Conservation (phyloP, 1,139 yeast species). For the Casaregolazyma lundiana region DNA sequence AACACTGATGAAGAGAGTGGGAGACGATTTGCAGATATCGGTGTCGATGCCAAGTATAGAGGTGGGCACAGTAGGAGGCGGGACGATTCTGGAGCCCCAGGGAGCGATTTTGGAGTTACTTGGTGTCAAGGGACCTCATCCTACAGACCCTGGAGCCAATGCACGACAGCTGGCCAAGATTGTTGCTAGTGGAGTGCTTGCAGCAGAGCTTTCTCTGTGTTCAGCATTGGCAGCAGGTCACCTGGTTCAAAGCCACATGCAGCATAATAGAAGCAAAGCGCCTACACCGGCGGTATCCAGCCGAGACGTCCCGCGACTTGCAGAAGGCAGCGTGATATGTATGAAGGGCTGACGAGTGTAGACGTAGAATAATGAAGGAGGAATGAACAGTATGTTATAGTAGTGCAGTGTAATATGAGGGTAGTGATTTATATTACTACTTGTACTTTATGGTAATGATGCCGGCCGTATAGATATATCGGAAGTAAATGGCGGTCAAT, state of each 20-base stretch:
- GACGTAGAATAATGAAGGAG: neutral
- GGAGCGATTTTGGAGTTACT: constrained; percentile 91
- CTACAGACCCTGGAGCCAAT: constrained; percentile 89
- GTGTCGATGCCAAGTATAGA: constrained; percentile 99
- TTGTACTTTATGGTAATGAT: no score
- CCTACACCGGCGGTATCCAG: constrained; percentile 35
- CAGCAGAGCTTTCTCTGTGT: constrained; percentile 92
- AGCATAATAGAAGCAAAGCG: constrained; percentile 75
- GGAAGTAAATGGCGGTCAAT: no score
- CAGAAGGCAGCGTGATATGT: constrained; percentile 70
- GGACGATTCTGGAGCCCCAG: constrained; percentile 96
- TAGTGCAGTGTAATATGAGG: no score
- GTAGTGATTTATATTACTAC: no score
- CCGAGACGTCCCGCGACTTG: constrained; percentile 50
- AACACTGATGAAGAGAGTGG: constrained; percentile 75
- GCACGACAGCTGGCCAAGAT: constrained; percentile 93
- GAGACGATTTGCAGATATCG: constrained; percentile 81
- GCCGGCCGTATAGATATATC: no score
- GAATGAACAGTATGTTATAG: neutral
- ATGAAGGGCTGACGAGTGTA: constrained; percentile 39
- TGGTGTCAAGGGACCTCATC: constrained; percentile 95
- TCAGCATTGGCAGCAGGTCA: constrained; percentile 98
- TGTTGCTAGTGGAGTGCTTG: constrained; percentile 91
- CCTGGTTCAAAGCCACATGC: constrained; percentile 96
- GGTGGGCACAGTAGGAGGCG: constrained; percentile 99